Base-by-base conservation (phyloP, 2,329 filamentous ascomycete species). In the Tricladium varicosporioides region DNA sequence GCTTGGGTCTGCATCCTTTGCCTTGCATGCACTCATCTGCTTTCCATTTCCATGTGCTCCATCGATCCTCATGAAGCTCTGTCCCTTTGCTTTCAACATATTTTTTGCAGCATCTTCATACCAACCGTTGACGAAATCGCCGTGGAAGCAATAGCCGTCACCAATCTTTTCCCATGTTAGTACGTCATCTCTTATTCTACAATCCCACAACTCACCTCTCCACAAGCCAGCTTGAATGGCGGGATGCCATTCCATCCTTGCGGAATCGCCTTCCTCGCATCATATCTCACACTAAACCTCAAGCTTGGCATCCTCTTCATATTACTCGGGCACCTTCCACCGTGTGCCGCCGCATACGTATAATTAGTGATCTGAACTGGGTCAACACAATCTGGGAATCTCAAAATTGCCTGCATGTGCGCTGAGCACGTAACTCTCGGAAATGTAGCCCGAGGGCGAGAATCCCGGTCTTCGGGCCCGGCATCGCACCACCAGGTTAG, bases 121-220 rank as follows among this genome's bases (percentile, higher is more conserved):
- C 76, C 76, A 79, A 3, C 71, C 76, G 44, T 78, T 78, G 64
- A 79, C 75, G 51, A 78, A 78, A 59, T 78, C 76, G 2, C 76
- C 76, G 60, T 79, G 76, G 13, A 55, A 51, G 31, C 53, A 55
- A 63, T 70, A 78, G 0, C 73, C 71, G 16, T 65, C 63, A 0
- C 74, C 74, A 56, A 72, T 75, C 0, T 76, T 70, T 1, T 77
- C 70, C 68, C 76, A 18, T 27, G 46, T 14, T 10, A 32, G 15
- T 14, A 22, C 16, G n/a, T 32, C 11, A n/a, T 15, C 15, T 7
- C n/a, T 33, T 14, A 45, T 9, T 11, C 11, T 47, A 16, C 2
- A 32, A 18, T 3, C 4, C 9, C 5, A 22, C 13, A 19, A 45
- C 53, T 44, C 16, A 55, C 53, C 47, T 44, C 47, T 8, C 53